Evolutionary conservation across 2,329 filamentous ascomycete species (phyloP).

Genomic region (Cordyceps militaris): DNA sequence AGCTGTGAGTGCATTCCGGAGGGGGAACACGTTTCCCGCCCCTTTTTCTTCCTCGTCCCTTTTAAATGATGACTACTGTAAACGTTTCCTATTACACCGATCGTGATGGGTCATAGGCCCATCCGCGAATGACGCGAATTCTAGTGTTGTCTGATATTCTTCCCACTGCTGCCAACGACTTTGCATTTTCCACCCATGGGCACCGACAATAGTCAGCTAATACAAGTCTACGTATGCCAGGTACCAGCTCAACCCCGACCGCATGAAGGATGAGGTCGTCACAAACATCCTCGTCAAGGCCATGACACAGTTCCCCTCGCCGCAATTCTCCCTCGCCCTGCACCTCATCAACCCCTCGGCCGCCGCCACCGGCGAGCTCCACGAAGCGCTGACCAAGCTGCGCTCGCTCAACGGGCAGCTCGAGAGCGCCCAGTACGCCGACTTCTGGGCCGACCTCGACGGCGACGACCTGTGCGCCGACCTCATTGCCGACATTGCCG

Average conservation of each 20-base stretch:
- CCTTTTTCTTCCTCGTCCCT: slow-evolving; percentile 15
- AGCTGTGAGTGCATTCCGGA: slow-evolving; percentile 66
- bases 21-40: not conserved
- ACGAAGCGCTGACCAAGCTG: slow-evolving; percentile 87
- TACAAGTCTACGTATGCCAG: slow-evolving; percentile 38
- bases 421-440: slow-evolving; percentile 79
- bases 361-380: slow-evolving; percentile 60
- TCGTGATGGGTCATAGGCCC: slow-evolving; percentile 45
- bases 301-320: slow-evolving; percentile 91
- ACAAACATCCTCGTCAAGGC: slow-evolving; percentile 99
- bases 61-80: slow-evolving; percentile 63
- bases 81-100: slow-evolving; percentile 99
- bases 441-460: slow-evolving; percentile 91
- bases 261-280: slow-evolving; percentile 91
- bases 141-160: slow-evolving; percentile 23
- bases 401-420: slow-evolving; percentile 78
- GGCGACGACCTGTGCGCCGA: slow-evolving; percentile 94
- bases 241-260: slow-evolving; percentile 99
- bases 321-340: slow-evolving; percentile 90
- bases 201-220: not conserved
- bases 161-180: not conserved
- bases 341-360: slow-evolving; percentile 84
- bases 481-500: slow-evolving; percentile 84
- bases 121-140: slow-evolving; percentile 56
- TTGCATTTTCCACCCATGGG: not conserved